These are phyloP conservation scores for Medicago arabica DNA, from an alignment of 306 rosid genomes.

Conservation along the genomic window DNA sequence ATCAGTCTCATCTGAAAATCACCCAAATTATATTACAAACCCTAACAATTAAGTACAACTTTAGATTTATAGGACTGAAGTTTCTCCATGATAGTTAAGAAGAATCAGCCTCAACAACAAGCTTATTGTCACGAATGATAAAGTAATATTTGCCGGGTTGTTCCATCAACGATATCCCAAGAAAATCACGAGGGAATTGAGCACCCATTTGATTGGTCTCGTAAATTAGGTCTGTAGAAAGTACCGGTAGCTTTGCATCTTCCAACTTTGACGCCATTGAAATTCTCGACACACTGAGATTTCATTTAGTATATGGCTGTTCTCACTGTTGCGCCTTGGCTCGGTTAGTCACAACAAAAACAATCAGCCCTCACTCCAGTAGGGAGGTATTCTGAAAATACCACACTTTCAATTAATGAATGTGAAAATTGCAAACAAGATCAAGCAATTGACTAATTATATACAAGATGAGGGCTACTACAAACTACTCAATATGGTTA, in stretches of 20 bases:
- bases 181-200: conserved; percentile 76
- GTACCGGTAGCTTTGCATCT: conserved; percentile 87
- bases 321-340: conserved; percentile 69
- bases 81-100: conserved; percentile 81
- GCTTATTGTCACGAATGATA: conserved; percentile 70
- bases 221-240: conserved; percentile 79
- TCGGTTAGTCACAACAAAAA: conserved; percentile 54
- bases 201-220: conserved; percentile 55
- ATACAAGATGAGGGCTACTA: no score
- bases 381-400: no score
- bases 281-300: conserved; percentile 82
- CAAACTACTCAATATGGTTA: no score
- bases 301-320: conserved; percentile 78
- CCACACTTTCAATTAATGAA: no score
- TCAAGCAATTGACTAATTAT: no score
- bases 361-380: no score
- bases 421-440: no score
- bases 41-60: conserved; percentile 80
- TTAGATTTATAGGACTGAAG: conserved; percentile 87
- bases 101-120: conserved; percentile 83
- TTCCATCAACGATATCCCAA: conserved; percentile 79
- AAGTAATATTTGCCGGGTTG: conserved; percentile 83
- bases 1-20: conserved; percentile 84
- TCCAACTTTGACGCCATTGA: conserved; percentile 86
- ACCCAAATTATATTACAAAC: conserved; percentile 73